Conservation (phyloP, 352 stramenopile species). For the Globisporangium viniferum region DNA sequence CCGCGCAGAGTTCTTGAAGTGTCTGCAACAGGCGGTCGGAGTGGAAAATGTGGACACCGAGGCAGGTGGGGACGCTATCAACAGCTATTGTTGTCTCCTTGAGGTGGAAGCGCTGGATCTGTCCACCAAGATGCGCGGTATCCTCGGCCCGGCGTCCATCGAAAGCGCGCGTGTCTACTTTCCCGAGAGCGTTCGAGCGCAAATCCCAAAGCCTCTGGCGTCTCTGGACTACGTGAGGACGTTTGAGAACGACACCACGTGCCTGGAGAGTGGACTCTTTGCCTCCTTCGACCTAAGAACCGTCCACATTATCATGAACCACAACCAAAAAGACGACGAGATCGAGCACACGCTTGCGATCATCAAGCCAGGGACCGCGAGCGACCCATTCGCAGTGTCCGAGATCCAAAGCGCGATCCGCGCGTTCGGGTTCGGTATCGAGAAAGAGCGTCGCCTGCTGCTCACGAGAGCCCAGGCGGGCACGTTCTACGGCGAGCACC, state of each 20-base stretch:
- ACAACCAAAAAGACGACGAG: neutral
- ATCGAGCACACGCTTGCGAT: constrained; percentile 49
- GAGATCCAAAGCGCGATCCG: constrained; percentile 39
- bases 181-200: constrained; percentile 42
- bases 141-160: constrained; percentile 37
- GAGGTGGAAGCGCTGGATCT: constrained; percentile 46
- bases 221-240: constrained; percentile 23
- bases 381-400: constrained; percentile 21
- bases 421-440: constrained; percentile 50
- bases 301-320: constrained; percentile 4
- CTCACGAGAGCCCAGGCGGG: constrained; percentile 47
- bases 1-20: neutral
- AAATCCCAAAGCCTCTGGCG: constrained; percentile 18
- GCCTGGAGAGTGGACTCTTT: constrained; percentile 47
- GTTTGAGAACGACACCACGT: constrained; percentile 24
- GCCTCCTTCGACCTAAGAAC: constrained; percentile 22
- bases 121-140: constrained; percentile 26
- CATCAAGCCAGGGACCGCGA: constrained; percentile 61
- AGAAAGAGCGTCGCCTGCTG: constrained; percentile 29
- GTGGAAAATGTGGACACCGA: neutral
- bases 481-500: constrained; percentile 64
- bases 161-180: constrained; percentile 38
- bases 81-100: constrained; percentile 19
- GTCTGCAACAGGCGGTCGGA: constrained; percentile 3
- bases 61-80: neutral